Base-by-base conservation (phyloP, 371 early-diverging fungal genomes). In the Mortierella sp. region DNA sequence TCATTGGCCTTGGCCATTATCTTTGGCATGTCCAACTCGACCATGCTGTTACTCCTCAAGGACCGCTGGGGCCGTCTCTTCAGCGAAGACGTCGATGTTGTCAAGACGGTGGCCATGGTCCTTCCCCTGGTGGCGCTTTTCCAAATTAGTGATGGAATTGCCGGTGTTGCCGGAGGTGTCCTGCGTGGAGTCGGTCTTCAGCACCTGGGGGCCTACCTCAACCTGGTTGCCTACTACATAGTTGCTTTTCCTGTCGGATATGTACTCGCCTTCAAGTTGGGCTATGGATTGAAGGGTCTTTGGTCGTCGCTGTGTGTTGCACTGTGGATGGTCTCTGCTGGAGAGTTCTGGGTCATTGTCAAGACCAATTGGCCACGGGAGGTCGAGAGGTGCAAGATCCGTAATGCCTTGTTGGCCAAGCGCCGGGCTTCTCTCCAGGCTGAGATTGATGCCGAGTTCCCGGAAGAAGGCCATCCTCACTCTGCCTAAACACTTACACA, bases 111-210 rank as follows among this genome's bases (percentile, higher is more conserved):
- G 13, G 93, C 95, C 2, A 72, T 74, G 48, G 90, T 97, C 43
- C 86, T 97, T 72, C 97, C 97, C 0, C 77, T 96, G 9, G 94
- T 91, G 43, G 96, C 97, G 0, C 69, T 95, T 50, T 97, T 95
- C 88, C 98, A 98, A 83, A 88, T 97, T 75, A 75, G 86, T 53
- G 96, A 96, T 86, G 93, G 94, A 1, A 71, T 93, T 16, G 92
- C 92, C 21, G 91, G 92, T 72, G 92, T 94, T 9, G 90, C 91
- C 16, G 94, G 94, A 4, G 96, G 96, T 61, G 90, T 95, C 9
- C 89, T 96, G 37, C 92, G 96, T 44, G 95, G 95, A 61, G 84
- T 93, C 5, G 96, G 95, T n/a, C 82, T 93, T 51, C 95, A 95
- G 77, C 91, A 92, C 26, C 75, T 93, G 28, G 95, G 95, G 10